Evolutionary conservation across 1,139 yeast genomes (phyloP), one percentile per base, ranked within the genome.

Genomic region (Hemisphaericaspora subhashii): DNA sequence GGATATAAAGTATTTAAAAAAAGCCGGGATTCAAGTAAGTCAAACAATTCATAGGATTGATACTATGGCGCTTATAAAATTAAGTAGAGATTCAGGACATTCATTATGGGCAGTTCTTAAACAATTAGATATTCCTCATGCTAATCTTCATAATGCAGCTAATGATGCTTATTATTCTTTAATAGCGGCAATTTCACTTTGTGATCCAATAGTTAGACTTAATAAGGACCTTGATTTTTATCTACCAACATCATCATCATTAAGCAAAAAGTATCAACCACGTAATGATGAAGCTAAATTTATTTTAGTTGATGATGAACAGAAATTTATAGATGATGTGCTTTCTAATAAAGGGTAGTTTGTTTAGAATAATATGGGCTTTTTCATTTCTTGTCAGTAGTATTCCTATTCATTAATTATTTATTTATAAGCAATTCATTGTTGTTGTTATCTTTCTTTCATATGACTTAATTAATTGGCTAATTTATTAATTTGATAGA

Each of bases 101-200:
- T 71, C 77, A 1, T 58, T 86, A 33, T 70, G 78, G 17, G 79
- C 73, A 15, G 63, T 81, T 1, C 62, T 86, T 15, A 64, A 77
- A 38, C 57, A 68, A 33, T 64, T 82, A 26, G 67, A 68, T 18
- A 72, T 87, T 7, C 89, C 92, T 0, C 81, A 81, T 55, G 76
- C 84, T 0, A 74, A 69, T 45, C 64, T 86, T 34, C 95, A 86
- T 57, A 87, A 87, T 57, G 95, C 90, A 1, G 92, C 84, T 6
- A 87, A 87, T 53, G 96, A 87, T 57, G 83, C 95, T 1, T 83
- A 83, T 53, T 84, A 75, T 51, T 86, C 95, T 0, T 58, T 86
- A 39, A 44, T 78, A 17, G 68, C 81, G 15, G 75, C 79, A 12
- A 51, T 83, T 54, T 67, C 73, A 28, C 58, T 81, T 43, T 67